phyloP scores from a whole-genome alignment of 768 basidiomycete genomes.

The Hericium coralloides region DNA sequence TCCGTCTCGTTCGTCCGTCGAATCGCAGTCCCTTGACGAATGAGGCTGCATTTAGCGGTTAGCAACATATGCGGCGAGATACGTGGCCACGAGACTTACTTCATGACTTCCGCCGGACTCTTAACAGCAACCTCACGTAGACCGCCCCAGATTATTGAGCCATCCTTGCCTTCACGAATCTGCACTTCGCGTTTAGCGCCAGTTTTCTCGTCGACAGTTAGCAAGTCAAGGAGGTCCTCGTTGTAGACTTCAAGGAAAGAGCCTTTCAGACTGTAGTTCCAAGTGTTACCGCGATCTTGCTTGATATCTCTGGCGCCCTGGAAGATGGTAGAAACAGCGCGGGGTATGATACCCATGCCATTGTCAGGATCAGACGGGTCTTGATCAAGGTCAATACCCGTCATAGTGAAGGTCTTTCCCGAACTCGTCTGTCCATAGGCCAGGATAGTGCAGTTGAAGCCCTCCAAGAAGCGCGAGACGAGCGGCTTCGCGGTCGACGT shows the following conservation, averaged over 20 bases:
- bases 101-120: slow-evolving; percentile 85
- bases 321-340: slow-evolving; percentile 88
- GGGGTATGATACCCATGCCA: slow-evolving; percentile 91
- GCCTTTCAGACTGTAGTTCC: slow-evolving; percentile 76
- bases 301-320: slow-evolving; percentile 64
- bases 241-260: slow-evolving; percentile 99
- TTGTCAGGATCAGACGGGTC: slow-evolving; percentile 78
- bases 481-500: slow-evolving; percentile 78
- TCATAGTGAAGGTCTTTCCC: slow-evolving; percentile 98
- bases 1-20: slow-evolving; percentile 95
- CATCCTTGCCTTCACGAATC: slow-evolving; percentile 95
- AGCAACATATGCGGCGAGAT: slow-evolving; percentile 5
- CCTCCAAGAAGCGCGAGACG: slow-evolving; percentile 80
- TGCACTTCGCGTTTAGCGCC: slow-evolving; percentile 70
- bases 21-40: slow-evolving; percentile 83
- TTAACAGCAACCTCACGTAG: slow-evolving; percentile 87
- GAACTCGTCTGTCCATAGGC: slow-evolving; percentile 97
- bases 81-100: slow-evolving; percentile 39
- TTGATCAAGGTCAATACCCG: slow-evolving; percentile 83
- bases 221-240: slow-evolving; percentile 94
- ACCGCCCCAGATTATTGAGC: slow-evolving; percentile 95
- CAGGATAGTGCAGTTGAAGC: slow-evolving; percentile 95
- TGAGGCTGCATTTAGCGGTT: slow-evolving; percentile 43
- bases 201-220: slow-evolving; percentile 67
- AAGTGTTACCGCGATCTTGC: slow-evolving; percentile 64